A percentile compares a stretch with the other conserved stretches of the same genome.
These are phyloP conservation scores for Nakataea oryzae DNA, from an alignment of 2,329 filamentous ascomycete genomes.

Conservation along the genomic window DNA sequence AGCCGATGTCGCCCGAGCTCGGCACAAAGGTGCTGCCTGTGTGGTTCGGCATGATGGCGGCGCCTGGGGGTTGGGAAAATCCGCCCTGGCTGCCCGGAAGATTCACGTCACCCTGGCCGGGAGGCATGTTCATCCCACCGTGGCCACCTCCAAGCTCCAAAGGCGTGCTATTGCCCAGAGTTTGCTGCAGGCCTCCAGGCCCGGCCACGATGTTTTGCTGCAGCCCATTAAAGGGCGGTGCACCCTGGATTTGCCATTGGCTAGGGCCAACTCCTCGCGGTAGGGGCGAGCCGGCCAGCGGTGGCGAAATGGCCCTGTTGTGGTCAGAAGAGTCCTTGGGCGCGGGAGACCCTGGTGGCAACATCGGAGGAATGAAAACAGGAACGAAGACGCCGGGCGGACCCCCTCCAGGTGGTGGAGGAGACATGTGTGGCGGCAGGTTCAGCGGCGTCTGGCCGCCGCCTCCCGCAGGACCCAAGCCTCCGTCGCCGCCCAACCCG, in stretches of 20 bases:
- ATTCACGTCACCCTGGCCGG: neutral
- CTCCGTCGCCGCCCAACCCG: neutral
- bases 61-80: neutral
- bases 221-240: neutral
- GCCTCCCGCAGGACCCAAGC: neutral
- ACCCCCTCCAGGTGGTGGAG: neutral
- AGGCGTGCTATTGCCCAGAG: neutral
- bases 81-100: neutral
- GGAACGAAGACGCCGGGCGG: neutral
- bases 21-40: neutral
- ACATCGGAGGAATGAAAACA: neutral
- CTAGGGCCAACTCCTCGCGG: neutral
- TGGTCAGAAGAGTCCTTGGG: neutral
- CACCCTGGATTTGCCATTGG: neutral
- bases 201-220: neutral
- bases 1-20: neutral
- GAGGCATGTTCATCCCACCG: neutral
- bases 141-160: neutral
- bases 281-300: neutral
- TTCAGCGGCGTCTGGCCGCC: neutral
- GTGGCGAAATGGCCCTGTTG: neutral
- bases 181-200: neutral
- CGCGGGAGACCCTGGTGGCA: neutral
- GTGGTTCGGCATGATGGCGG: neutral
- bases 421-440: neutral